Percentiles rank a stretch among this genome's conserved stretches.
Conservation (phyloP, 768 basidiomycete species). For the Mycena albidolilacea region DNA sequence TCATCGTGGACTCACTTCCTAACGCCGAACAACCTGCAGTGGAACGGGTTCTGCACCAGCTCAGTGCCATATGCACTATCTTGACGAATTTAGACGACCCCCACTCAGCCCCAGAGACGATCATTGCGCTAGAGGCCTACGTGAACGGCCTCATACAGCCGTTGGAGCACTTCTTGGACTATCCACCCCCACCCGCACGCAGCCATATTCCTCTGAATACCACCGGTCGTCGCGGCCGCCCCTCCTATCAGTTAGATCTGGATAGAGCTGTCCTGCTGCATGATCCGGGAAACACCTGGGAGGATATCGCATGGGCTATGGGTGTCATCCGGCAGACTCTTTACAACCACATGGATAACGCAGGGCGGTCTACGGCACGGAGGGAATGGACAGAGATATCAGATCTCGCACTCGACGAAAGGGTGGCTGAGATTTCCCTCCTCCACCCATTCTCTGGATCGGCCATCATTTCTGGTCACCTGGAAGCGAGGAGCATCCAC, state of each 20-base stretch:
- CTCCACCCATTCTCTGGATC: constrained; percentile 6
- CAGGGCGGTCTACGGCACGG: background rate
- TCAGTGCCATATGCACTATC: constrained; percentile 28
- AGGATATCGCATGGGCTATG: constrained; percentile 21
- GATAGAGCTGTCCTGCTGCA: constrained; percentile 19
- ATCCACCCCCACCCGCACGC: constrained; percentile 19
- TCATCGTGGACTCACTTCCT: too few species aligned
- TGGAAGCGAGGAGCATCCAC: background rate
- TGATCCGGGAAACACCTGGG: constrained; percentile 33
- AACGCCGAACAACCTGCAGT: too few species aligned
- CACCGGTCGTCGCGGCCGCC: constrained; percentile 8
- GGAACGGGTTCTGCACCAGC: constrained; percentile 25
- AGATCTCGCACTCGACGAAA: constrained; percentile 4
- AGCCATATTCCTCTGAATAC: background rate
- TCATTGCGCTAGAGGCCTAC: background rate
- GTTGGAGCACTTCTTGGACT: constrained; percentile 15
- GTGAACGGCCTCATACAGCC: background rate
- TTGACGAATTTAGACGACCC: constrained; percentile 25
- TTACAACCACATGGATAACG: constrained; percentile 18
- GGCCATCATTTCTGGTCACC: background rate
- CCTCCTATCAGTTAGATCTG: constrained; percentile 14
- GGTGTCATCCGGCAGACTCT: constrained; percentile 24
- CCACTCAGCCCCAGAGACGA: background rate
- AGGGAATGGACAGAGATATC: background rate
- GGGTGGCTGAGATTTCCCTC: constrained; percentile 7